Percentiles rank a stretch among this genome's conserved stretches.
Evolutionary conservation across 139 green algal genomes (phyloP).

Genomic region (Chlamydomonas asymmetrica): DNA sequence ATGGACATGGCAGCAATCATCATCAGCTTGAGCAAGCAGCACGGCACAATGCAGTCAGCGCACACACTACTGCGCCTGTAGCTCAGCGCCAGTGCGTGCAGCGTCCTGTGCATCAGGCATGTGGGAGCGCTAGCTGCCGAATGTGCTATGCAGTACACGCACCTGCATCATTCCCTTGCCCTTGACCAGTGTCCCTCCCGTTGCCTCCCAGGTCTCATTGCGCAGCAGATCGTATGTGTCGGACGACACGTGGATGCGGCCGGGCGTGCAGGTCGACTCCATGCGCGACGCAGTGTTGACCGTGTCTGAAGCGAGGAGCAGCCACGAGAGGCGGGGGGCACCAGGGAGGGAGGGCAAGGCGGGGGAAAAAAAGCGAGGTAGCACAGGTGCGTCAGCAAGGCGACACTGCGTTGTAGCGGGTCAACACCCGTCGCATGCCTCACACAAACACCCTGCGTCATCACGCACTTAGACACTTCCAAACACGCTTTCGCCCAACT

Average conservation of each 20-base stretch:
- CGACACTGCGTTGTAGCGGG: no score
- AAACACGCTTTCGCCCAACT: no score
- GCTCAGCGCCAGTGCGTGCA: neutral
- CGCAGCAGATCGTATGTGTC: slow-evolving; percentile 28
- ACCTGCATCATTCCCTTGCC: slow-evolving; percentile 18
- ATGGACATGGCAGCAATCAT: neutral
- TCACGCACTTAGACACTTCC: no score
- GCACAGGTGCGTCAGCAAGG: no score
- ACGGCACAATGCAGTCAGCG: neutral
- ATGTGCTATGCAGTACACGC: neutral
- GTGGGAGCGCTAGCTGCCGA: neutral
- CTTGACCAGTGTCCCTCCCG: slow-evolving; percentile 29
- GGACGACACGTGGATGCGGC: slow-evolving; percentile 25
- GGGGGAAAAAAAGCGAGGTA: no score
- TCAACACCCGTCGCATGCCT: no score
- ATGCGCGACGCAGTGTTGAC: neutral
- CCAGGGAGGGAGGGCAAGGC: no score
- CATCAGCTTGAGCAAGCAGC: neutral
- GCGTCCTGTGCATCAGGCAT: neutral
- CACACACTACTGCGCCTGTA: neutral
- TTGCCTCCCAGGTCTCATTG: slow-evolving; percentile 28
- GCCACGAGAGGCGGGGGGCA: no score
- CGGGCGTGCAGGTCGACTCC: neutral
- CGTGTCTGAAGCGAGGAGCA: neutral
- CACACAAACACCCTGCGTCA: no score